A percentile compares a stretch with the other conserved stretches of the same genome.
Evolutionary conservation across 257 asterid genomes (phyloP).

Genomic region (Anisodus acutangulus): DNA sequence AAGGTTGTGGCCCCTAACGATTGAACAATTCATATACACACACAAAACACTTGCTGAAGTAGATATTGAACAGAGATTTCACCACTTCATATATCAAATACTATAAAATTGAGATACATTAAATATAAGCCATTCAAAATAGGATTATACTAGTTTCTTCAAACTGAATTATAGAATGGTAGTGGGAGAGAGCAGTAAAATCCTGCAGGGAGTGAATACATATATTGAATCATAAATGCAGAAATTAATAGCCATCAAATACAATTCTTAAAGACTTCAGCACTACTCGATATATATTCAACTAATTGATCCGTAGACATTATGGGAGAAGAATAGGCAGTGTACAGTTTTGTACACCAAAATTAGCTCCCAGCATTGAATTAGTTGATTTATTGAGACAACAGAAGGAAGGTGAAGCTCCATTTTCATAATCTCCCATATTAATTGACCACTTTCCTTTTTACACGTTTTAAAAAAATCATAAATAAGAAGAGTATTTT

Average conservation of each 20-base stretch:
- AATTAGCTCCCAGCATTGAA: slow-evolving; percentile 23
- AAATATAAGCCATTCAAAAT: neutral
- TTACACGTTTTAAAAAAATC: no score
- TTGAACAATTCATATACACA: neutral
- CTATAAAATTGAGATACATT: neutral
- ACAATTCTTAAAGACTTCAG: neutral
- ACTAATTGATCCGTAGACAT: slow-evolving; percentile 9
- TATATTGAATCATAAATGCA: slow-evolving; percentile 12
- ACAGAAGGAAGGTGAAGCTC: slow-evolving; percentile 23
- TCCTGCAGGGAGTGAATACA: neutral
- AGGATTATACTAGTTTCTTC: neutral
- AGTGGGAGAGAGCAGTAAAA: neutral
- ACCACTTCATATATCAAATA: neutral
- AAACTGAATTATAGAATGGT: neutral
- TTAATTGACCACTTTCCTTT: no score
- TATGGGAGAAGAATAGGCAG: slow-evolving; percentile 20
- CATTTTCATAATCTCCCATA: neutral
- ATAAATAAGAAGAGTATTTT: no score
- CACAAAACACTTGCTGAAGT: slow-evolving; percentile 7
- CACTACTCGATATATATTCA: neutral
- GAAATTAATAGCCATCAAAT: slow-evolving; percentile 8
- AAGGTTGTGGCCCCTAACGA: no score
- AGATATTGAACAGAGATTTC: neutral
- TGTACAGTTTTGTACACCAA: slow-evolving; percentile 10
- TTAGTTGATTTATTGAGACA: slow-evolving; percentile 20